Conservation (phyloP, 148 eudicot genomes). For the Vaccinium myrtillus region DNA sequence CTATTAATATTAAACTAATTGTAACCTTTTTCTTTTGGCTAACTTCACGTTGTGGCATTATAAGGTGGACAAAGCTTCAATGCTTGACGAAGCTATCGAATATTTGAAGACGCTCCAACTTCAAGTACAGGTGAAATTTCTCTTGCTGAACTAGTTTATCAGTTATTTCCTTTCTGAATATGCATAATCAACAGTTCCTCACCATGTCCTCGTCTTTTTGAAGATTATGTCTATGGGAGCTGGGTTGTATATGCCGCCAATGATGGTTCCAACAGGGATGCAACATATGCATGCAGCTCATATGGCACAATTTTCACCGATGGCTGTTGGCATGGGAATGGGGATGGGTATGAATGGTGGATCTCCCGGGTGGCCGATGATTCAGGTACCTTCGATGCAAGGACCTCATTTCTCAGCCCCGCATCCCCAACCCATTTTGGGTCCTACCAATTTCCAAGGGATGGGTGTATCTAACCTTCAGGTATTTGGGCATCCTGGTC, state of each 20-base stretch:
- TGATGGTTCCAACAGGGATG: slow-evolving; percentile 78
- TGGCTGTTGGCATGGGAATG: slow-evolving; percentile 65
- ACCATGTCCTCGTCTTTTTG: background rate
- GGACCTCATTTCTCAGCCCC: slow-evolving; percentile 46
- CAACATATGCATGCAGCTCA: slow-evolving; percentile 68
- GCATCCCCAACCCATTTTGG: slow-evolving; percentile 18
- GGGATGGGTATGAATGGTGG: slow-evolving; percentile 56
- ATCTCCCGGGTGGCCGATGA: slow-evolving; percentile 42
- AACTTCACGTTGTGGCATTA: slow-evolving; percentile 6
- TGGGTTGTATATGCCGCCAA: slow-evolving; percentile 77
- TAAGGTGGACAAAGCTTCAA: slow-evolving; percentile 94
- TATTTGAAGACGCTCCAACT: slow-evolving; percentile 90
- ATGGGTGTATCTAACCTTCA: slow-evolving; percentile 45
- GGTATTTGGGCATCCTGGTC: slow-evolving; percentile 51
- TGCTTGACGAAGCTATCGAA: slow-evolving; percentile 97
- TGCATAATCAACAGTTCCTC: background rate
- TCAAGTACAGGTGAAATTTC: slow-evolving; percentile 75
- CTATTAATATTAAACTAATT: background rate
- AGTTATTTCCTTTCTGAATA: background rate
- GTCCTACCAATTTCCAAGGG: slow-evolving; percentile 42
- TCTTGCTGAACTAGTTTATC: slow-evolving; percentile 4
- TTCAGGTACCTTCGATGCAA: slow-evolving; percentile 49
- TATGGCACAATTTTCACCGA: slow-evolving; percentile 61
- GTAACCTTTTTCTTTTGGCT: slow-evolving; percentile 8
- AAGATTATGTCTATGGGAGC: slow-evolving; percentile 92